phyloP scores from a whole-genome alignment of 192 early-diverging fungal genomes.

The Backusella circina region DNA sequence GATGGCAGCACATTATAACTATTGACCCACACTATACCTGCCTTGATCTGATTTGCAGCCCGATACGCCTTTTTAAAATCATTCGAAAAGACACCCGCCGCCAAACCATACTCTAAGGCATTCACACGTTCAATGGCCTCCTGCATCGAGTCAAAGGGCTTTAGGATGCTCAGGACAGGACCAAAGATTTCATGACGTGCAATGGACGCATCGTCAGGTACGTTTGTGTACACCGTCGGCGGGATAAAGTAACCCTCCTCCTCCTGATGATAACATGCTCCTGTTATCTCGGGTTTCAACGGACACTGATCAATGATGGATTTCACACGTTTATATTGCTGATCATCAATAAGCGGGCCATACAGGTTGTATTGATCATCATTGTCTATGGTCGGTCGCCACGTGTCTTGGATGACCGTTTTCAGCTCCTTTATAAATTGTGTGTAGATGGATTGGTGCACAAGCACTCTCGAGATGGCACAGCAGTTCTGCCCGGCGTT shows the following conservation, averaged over 20 bases:
- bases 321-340: slow-evolving; percentile 53
- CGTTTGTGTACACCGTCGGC: slow-evolving; percentile 57
- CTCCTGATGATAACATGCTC: slow-evolving; percentile 9
- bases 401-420: slow-evolving; percentile 31
- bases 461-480: slow-evolving; percentile 65
- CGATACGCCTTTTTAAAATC: slow-evolving; percentile 35
- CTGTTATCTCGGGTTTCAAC: slow-evolving; percentile 28
- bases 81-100: slow-evolving; percentile 50
- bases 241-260: slow-evolving; percentile 49
- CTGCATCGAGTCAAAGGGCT: slow-evolving; percentile 44
- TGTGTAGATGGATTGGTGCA: slow-evolving; percentile 63
- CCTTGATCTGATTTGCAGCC: slow-evolving; percentile 41
- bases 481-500: slow-evolving; percentile 81
- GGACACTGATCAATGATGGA: slow-evolving; percentile 42
- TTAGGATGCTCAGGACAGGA: slow-evolving; percentile 49
- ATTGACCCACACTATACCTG: slow-evolving; percentile 61
- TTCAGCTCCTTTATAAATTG: slow-evolving; percentile 54
- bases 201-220: slow-evolving; percentile 37
- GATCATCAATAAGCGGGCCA: slow-evolving; percentile 51
- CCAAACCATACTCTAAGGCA: slow-evolving; percentile 48
- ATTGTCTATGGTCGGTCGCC: slow-evolving; percentile 30
- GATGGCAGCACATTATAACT: slow-evolving; percentile 52
- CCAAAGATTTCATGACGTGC: slow-evolving; percentile 59
- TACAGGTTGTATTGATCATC: slow-evolving; percentile 12
- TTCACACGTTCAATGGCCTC: slow-evolving; percentile 51